phyloP scores from a whole-genome alignment of 345 rosid genomes.

The Moricandia moricandioides region DNA sequence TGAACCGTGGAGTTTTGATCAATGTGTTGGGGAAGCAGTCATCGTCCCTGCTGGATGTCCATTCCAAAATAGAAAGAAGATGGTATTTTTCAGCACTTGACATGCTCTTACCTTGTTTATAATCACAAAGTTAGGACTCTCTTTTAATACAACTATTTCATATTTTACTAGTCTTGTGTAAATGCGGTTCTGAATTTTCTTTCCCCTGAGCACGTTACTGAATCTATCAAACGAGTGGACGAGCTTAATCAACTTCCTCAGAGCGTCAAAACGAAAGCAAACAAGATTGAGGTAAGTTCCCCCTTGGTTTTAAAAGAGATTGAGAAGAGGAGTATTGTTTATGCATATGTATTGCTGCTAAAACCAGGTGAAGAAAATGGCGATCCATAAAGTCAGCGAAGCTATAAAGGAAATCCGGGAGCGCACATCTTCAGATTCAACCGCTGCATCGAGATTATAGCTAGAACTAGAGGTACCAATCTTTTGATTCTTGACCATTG shows the following conservation, averaged over 20 bases:
- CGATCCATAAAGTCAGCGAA: constrained; percentile 53
- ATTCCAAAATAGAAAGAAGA: constrained; percentile 77
- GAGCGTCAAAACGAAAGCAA: constrained; percentile 58
- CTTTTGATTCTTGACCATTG: constrained; percentile 33
- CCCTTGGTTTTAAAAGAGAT: constrained; percentile 34
- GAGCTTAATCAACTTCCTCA: constrained; percentile 77
- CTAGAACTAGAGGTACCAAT: constrained; percentile 26
- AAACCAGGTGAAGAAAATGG: constrained; percentile 84
- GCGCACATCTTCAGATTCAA: constrained; percentile 47
- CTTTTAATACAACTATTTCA: not conserved
- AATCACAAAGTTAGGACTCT: not conserved
- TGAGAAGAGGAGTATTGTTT: constrained; percentile 38
- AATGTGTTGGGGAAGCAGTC: constrained; percentile 93
- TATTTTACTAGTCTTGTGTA: constrained; percentile 71
- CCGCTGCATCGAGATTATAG: constrained; percentile 26
- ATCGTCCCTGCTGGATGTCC: constrained; percentile 93
- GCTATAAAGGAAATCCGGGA: constrained; percentile 80
- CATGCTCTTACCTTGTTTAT: not conserved
- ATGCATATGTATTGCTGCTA: constrained; percentile 1
- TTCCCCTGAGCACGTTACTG: constrained; percentile 74
- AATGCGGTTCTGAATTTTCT: constrained; percentile 80
- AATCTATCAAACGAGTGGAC: constrained; percentile 58
- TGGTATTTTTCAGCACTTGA: constrained; percentile 43
- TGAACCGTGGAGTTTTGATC: constrained; percentile 95
- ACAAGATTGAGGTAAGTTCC: constrained; percentile 65